These are phyloP conservation scores for Inosperma sp. DNA, from an alignment of 768 basidiomycete species.

Conservation along the genomic window DNA sequence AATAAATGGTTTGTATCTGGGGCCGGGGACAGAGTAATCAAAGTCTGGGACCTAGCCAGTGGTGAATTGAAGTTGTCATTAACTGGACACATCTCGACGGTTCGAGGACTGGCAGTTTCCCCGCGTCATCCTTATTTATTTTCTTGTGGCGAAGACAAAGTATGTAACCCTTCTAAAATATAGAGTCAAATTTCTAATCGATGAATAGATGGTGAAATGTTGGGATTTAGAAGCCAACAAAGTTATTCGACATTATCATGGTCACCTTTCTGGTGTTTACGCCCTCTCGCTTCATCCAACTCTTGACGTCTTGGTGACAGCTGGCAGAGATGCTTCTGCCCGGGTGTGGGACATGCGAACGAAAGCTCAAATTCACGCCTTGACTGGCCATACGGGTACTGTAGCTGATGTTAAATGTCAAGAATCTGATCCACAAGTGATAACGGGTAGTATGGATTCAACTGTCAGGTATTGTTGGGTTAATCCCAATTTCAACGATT, in stretches of 20 bases:
- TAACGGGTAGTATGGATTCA: conserved; percentile 97
- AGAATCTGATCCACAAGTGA: conserved; percentile 96
- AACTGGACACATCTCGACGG: conserved; percentile 97
- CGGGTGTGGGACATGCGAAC: conserved; percentile 99
- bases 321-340: conserved; percentile 93
- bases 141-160: conserved; percentile 97
- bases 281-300: conserved; percentile 90
- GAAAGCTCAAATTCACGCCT: conserved; percentile 90
- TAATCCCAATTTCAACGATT: neutral
- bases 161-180: conserved; percentile 24
- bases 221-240: conserved; percentile 99
- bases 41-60: conserved; percentile 97
- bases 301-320: conserved; percentile 90
- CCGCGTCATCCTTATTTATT: conserved; percentile 94
- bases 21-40: conserved; percentile 96
- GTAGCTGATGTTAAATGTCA: conserved; percentile 96
- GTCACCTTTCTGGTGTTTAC: conserved; percentile 98
- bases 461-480: conserved; percentile 67
- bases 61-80: conserved; percentile 97
- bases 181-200: neutral
- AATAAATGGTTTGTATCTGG: conserved; percentile 99
- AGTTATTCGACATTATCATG: conserved; percentile 98
- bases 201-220: conserved; percentile 94
- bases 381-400: conserved; percentile 91
- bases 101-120: conserved; percentile 90